Base-by-base conservation (phyloP, 2,329 filamentous ascomycete species). In the Cryphonectria nitschkei region DNA sequence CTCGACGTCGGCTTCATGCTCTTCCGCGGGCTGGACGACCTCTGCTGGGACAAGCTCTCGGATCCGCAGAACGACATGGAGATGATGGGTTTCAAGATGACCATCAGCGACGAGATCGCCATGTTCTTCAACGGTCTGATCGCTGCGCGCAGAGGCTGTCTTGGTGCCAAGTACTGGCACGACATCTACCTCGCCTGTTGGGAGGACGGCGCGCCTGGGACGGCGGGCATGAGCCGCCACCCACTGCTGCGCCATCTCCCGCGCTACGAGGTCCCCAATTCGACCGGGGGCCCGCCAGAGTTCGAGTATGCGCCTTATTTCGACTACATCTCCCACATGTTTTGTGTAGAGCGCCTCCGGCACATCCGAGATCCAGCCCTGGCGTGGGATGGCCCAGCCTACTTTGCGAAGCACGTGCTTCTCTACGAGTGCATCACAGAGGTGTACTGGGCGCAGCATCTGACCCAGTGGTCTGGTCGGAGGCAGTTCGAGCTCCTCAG, bases 91-190 rank as follows among this genome's bases (percentile, higher is more conserved):
- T 81, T 80, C 67, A 81, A 85, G 73, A 73, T 65, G 58, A 61
- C 58, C 34, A 65, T 69, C 39, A 65, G 61, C 3, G 67, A 64
- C 19, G 68, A 70, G 32, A 63, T 67, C 29, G 65, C 64, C 16
- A 70, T 62, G 22, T 70, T 72, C 19, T 50, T 69, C 11, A 73
- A 73, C 37, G 66, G 56, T 41, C 63, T 73, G 22, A 56, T 85
- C 0, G 82, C 82, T 0, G 78, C 81, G 0, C 78, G 82, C 4
- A 82, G 82, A 43, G 78, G 79, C 0, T 82, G 82, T 69, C 63
- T 75, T 1, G 84, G 85, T 58, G 81, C 85, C 72, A 80, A 78
- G 67, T 79, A 78, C 75, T 84, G 84, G 83, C 80, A 84, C 70
- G 62, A 78, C 1, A 73, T 79, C 0, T 84, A 79, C 73, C 77